Percentiles rank a stretch among this genome's conserved stretches.
Evolutionary conservation across 1,139 yeast species (phyloP).

Genomic region (Tardiomyces blankii): DNA sequence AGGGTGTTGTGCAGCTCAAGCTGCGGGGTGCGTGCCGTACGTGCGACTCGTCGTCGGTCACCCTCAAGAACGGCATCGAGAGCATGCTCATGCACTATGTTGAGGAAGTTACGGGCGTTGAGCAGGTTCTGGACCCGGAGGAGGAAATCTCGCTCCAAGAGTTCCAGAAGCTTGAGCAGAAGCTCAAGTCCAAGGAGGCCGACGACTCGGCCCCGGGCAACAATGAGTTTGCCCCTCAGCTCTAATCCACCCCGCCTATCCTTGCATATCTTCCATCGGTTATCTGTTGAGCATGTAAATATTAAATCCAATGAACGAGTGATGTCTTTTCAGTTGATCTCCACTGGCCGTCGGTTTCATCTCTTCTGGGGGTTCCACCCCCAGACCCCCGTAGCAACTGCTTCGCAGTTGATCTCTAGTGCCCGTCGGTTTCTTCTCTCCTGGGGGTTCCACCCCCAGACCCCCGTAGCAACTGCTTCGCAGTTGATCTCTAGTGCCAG

Average conservation of each 20-base stretch:
- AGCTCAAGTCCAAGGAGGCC: slow-evolving; percentile 17
- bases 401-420: too few species aligned
- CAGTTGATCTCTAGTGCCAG: too few species aligned
- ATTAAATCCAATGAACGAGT: too few species aligned
- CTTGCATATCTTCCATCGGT: too few species aligned
- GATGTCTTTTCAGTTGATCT: too few species aligned
- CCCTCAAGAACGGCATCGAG: slow-evolving; percentile 73
- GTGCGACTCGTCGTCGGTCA: slow-evolving; percentile 67
- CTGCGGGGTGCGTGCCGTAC: slow-evolving; percentile 78
- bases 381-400: too few species aligned
- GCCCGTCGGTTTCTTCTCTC: too few species aligned
- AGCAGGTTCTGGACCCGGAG: slow-evolving; percentile 53
- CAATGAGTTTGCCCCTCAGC: neutral
- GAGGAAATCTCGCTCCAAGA: slow-evolving; percentile 53
- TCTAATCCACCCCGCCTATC: neutral
- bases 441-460: too few species aligned
- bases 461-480: too few species aligned
- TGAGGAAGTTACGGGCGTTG: slow-evolving; percentile 69
- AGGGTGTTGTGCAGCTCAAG: slow-evolving; percentile 63
- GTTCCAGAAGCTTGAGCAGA: slow-evolving; percentile 53
- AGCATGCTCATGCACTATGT: slow-evolving; percentile 77
- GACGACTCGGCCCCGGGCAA: slow-evolving; percentile 2
- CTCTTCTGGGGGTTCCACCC: too few species aligned
- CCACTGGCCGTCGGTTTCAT: too few species aligned
- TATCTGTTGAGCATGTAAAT: too few species aligned